Evolutionary conservation across 768 basidiomycete genomes (phyloP), one percentile per base, ranked within the genome.

Genomic region (Leccinum longicurvipes): DNA sequence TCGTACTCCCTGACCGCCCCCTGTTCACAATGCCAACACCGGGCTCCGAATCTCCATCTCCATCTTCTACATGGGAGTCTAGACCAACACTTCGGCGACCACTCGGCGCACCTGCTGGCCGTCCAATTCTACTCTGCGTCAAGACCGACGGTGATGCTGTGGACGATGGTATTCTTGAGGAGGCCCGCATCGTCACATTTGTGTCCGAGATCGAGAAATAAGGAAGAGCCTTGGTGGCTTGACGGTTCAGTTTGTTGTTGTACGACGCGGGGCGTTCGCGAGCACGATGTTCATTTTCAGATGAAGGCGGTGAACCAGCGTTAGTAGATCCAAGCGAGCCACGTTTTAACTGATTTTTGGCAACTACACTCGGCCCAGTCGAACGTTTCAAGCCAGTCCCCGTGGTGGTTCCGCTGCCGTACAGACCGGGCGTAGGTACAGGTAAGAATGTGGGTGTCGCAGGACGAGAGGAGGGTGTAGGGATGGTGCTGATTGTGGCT

Each of bases 381-480:
- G 86, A 85, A 42, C 85, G 81, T 69, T 88, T 90, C 55, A 82
- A 64, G 3, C 80, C 79, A 28, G 72, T 69, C 11, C 77, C 77
- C 21, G 75, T 44, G 25, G 49, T 50, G 28, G 54, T 28, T 44
- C 74, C 63, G 29, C 74, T 73, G n/a, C 74, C 65, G 57, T 83
- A 81, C 23, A 82, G 56, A 36, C 80, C 74, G 25, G 76, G 71
- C 24, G 82, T 78, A 3, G 89, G 86, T 28, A 89, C 60, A n/a
- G 89, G 89, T 24, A 91, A 76, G 63, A 87, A 85, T 17, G 88
- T 89, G 9, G 89, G 89, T 23, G 89, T 89, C 21, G 85, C 69
- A 9, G 89, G 89, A 2, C 89, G 83, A 36, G 87, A 88, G 5
- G 78, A 73, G 17, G 87, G 81, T 4, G 86, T 84, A 10, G 84